These are phyloP conservation scores for Silene vulgaris DNA, from an alignment of 179 eudicot species.

Conservation along the genomic window DNA sequence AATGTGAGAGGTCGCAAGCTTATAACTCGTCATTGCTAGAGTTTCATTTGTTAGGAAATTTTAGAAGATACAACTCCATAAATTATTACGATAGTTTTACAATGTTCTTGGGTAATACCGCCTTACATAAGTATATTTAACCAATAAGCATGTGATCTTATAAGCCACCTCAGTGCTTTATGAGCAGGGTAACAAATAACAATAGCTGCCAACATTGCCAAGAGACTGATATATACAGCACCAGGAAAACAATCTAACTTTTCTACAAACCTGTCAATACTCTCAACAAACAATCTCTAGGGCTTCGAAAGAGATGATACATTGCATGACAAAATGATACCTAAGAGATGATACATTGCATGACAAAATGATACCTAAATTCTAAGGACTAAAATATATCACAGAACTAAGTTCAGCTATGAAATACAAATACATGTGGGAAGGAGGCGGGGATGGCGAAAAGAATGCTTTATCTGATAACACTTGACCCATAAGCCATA, in stretches of 20 bases:
- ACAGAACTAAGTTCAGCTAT: constrained; percentile 7
- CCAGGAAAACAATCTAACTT: constrained; percentile 2
- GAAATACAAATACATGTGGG: background rate
- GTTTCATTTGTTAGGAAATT: too few relatives aligned
- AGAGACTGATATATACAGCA: background rate
- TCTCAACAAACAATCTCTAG: constrained; percentile 1
- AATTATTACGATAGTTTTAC: too few relatives aligned
- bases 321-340: background rate
- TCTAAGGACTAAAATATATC: constrained; percentile 10
- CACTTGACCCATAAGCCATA: background rate
- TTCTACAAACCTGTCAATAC: background rate
- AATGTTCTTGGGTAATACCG: too few relatives aligned
- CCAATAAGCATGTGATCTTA: too few relatives aligned
- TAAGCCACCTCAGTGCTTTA: too few relatives aligned
- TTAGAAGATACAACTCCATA: too few relatives aligned
- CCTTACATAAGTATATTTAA: too few relatives aligned
- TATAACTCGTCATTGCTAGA: too few relatives aligned
- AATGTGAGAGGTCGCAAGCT: too few relatives aligned
- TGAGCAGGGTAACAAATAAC: too few relatives aligned
- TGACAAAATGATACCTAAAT: background rate
- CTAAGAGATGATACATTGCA: constrained; percentile 8
- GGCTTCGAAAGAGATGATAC: background rate
- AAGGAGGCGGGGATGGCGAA: background rate
- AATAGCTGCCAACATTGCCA: background rate
- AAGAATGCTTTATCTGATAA: constrained; percentile 9